Evolutionary conservation across 352 stramenopile species (phyloP).

Genomic region (Globisporangium yorkense): DNA sequence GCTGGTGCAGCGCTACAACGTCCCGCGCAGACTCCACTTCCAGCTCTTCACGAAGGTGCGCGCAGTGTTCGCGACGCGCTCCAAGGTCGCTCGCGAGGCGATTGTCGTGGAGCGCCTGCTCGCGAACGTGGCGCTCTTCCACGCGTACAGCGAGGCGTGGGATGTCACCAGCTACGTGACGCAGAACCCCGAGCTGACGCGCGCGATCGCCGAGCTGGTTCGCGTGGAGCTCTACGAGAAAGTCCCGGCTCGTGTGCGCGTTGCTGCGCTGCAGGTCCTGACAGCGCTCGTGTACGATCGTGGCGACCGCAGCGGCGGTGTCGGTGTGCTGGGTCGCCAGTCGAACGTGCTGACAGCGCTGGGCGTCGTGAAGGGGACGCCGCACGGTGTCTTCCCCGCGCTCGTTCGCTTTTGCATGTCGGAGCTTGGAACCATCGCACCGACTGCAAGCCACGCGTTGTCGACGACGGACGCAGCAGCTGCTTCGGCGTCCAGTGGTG

Average conservation of each 20-base stretch:
- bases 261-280: slow-evolving; percentile 64
- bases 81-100: slow-evolving; percentile 30
- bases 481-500: neutral
- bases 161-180: slow-evolving; percentile 80
- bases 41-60: slow-evolving; percentile 64
- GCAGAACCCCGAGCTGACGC: slow-evolving; percentile 67
- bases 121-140: slow-evolving; percentile 68
- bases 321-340: slow-evolving; percentile 68
- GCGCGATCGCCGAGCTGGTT: slow-evolving; percentile 66
- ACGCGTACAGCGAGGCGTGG: slow-evolving; percentile 63
- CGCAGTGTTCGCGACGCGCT: slow-evolving; percentile 28
- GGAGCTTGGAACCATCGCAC: slow-evolving; percentile 42
- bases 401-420: slow-evolving; percentile 77
- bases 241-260: slow-evolving; percentile 49
- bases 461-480: slow-evolving; percentile 8
- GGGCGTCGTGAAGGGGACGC: slow-evolving; percentile 70
- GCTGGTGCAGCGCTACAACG: slow-evolving; percentile 42
- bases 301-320: slow-evolving; percentile 47
- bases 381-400: slow-evolving; percentile 76
- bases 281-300: slow-evolving; percentile 78
- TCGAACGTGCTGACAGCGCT: slow-evolving; percentile 74
- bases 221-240: slow-evolving; percentile 62
- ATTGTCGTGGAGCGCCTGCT: slow-evolving; percentile 64
- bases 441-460: neutral
- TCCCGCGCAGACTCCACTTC: slow-evolving; percentile 71